Evolutionary conservation across 2,329 filamentous ascomycete genomes (phyloP), one percentile per base, ranked within the genome.

Genomic region (Aspergillus melleus): DNA sequence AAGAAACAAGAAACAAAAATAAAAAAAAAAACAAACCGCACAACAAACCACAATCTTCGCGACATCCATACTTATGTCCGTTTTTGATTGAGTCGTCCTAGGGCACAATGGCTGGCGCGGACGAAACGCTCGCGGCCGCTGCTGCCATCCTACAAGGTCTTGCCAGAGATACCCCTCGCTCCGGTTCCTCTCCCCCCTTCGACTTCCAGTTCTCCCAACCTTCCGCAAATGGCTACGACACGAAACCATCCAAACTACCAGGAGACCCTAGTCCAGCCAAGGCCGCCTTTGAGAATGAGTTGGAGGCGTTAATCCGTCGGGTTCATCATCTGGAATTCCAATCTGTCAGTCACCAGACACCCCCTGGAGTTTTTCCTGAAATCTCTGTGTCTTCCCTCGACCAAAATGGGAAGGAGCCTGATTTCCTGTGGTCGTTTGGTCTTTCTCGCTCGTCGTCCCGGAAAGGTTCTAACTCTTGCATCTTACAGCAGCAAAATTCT

Each of bases 311-410:
- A 64, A 86, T 89, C 61, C 80, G 88, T 62, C 85, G 95, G 66
- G 87, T 98, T 67, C 90, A 92, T 65, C 87, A 88, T 65, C 86
- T 98, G 68, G 93, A 98, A 81, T 86, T 87, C 68, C 89, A 89
- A 78, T 89, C 90, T 65, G 86, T 84, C 71, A 74, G 72, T 70
- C 68, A 70, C 68, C 70, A 72, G 63, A 64, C 63, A 57, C 84
- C 93, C 68, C 92, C 92, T 68, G 89, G 93, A 72, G 95, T 91
- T 10, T 91, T 92, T 52, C 92, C 89, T 74, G 91, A 95, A 79
- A 66, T 69, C 60, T 64, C 64, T 49, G 62, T 86, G 71, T 89
- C 87, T 66, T 82, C 88, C 49, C 86, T 88, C 72, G 81, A 81
- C 70, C 83, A 86, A 67, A 84, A 84, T 58, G 79, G 83, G 62